Evolutionary conservation across 1,284 basidiomycete species (phyloP).

Genomic region (Rhodotorula sp.): DNA sequence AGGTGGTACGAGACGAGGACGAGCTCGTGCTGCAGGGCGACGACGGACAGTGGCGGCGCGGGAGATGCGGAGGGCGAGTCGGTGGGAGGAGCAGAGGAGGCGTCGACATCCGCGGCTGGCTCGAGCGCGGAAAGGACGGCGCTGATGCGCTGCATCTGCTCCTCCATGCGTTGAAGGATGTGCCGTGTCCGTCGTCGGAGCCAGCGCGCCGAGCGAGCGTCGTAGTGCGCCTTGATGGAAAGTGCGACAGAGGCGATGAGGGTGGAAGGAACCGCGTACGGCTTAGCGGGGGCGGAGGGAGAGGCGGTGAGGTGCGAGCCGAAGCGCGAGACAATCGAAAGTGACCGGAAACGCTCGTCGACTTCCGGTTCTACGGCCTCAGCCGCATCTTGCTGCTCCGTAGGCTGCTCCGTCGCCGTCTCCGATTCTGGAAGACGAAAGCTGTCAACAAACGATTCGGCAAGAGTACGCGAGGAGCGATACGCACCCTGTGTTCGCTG

Average conservation of each 20-base stretch:
- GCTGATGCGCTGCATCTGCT: slow-evolving; percentile 19
- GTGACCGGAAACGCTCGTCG: no score
- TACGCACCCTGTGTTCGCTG: background rate
- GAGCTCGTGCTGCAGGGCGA: slow-evolving; percentile 26
- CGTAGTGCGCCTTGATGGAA: slow-evolving; percentile 12
- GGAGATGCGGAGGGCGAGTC: background rate
- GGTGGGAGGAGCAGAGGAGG: background rate
- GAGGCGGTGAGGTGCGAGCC: slow-evolving; percentile 6
- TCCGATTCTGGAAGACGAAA: no score
- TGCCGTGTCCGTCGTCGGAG: slow-evolving; percentile 19
- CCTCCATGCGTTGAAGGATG: slow-evolving; percentile 24
- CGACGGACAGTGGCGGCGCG: slow-evolving; percentile 1
- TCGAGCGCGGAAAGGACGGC: slow-evolving; percentile 27
- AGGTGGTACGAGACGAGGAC: slow-evolving; percentile 16
- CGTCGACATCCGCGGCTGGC: background rate
- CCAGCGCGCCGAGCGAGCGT: slow-evolving; percentile 23
- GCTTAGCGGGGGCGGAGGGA: slow-evolving; percentile 2
- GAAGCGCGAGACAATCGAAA: slow-evolving; percentile 4
- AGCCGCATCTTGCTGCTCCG: no score
- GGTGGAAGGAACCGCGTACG: slow-evolving; percentile 31
- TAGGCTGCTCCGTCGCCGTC: no score
- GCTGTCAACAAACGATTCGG: no score
- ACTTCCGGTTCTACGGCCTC: no score
- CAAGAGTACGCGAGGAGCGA: no score
- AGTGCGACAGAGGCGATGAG: slow-evolving; percentile 22